These are phyloP conservation scores for Periconia digitata DNA, from an alignment of 2,329 filamentous ascomycete genomes.

Conservation along the genomic window DNA sequence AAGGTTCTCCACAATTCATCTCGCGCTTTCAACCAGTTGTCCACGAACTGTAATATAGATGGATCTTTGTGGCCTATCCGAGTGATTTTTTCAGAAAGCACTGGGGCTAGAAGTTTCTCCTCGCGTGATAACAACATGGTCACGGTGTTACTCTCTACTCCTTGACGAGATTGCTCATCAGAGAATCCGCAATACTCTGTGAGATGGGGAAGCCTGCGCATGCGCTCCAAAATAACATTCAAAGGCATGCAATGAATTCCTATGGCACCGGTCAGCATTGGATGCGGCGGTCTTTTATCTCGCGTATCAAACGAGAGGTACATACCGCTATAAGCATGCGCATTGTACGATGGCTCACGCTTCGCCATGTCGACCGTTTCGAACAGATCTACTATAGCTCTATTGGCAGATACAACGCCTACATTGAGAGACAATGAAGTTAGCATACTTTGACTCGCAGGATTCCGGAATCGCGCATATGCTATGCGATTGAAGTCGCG, in stretches of 20 bases:
- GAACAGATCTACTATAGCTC: constrained; percentile 27
- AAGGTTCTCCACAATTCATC: constrained; percentile 34
- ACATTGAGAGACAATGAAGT: no score
- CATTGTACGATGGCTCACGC: constrained; percentile 37
- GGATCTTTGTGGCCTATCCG: constrained; percentile 9
- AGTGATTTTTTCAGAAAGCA: background rate
- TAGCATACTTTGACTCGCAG: no score
- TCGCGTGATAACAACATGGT: constrained; percentile 22
- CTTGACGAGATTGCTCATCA: constrained; percentile 17
- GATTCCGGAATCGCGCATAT: no score
- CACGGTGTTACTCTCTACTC: constrained; percentile 26
- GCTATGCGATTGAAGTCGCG: no score
- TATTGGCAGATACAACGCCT: constrained; percentile 33
- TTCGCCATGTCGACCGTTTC: constrained; percentile 30
- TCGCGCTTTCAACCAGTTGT: constrained; percentile 37
- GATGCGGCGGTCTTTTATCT: background rate
- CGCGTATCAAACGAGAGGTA: background rate
- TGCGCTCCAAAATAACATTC: constrained; percentile 16
- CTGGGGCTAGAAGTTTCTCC: constrained; percentile 17
- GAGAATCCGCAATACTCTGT: constrained; percentile 10
- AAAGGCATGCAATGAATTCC: constrained; percentile 22
- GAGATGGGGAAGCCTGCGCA: constrained; percentile 9
- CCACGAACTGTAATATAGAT: constrained; percentile 36
- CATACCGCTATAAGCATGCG: constrained; percentile 20
- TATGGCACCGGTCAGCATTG: background rate